Evolutionary conservation across 2,329 filamentous ascomycete species (phyloP).

Genomic region (Trichoderma breve): DNA sequence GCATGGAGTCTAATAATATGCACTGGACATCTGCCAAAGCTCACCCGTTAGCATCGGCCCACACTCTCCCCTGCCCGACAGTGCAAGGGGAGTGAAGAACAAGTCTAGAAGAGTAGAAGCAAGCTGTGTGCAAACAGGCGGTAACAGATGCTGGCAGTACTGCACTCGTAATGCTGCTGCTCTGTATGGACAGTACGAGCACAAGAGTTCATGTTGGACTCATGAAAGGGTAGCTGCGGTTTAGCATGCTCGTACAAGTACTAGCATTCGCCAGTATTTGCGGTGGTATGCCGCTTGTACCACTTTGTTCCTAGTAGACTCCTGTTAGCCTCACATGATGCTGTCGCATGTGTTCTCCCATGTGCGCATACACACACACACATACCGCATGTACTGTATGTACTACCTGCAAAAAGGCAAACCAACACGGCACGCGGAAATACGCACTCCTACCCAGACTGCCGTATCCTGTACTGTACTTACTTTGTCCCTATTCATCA

Average conservation of each 20-base stretch:
- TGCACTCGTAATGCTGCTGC: not conserved
- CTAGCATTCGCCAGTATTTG: not conserved
- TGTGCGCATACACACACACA: not conserved
- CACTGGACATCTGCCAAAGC: not conserved
- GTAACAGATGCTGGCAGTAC: not conserved
- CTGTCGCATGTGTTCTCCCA: not conserved
- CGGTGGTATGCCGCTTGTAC: not conserved
- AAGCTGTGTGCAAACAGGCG: not conserved
- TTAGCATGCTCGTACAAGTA: not conserved
- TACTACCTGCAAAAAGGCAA: not conserved
- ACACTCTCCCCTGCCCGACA: not conserved
- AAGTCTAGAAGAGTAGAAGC: constrained; percentile 4
- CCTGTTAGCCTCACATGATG: constrained; percentile 1
- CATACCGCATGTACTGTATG: not conserved
- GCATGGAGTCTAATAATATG: not conserved
- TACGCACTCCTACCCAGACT: not conserved
- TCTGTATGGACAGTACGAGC: not conserved
- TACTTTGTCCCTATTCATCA: not conserved
- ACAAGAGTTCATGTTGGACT: not conserved
- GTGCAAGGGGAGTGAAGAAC: not conserved
- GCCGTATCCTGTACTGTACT: not conserved
- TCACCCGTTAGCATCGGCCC: constrained; percentile 2
- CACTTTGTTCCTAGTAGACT: not conserved
- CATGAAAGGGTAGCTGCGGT: not conserved
- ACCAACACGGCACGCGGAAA: not conserved